Conservation (phyloP, 1,284 basidiomycete genomes). For the Wallemia hederae region DNA sequence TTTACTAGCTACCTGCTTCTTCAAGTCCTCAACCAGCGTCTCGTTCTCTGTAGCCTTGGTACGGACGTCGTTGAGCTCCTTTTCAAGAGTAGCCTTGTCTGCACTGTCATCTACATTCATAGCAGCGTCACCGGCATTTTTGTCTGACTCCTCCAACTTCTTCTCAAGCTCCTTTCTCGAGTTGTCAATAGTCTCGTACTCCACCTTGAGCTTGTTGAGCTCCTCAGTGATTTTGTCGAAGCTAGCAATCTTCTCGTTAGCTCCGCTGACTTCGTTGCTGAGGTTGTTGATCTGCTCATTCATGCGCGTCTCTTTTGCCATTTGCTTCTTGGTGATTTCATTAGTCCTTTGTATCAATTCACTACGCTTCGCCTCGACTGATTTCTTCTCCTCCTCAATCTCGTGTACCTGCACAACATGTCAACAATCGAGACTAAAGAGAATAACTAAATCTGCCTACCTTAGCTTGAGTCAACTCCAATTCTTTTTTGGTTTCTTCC, state of each 20-base stretch:
- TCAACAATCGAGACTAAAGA: too few relatives aligned
- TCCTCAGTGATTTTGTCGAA: neutral
- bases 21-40: neutral
- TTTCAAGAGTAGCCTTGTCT: neutral
- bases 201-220: neutral
- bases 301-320: neutral
- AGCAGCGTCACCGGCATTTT: neutral
- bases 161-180: neutral
- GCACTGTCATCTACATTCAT: neutral
- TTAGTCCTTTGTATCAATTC: neutral
- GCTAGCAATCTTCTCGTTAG: neutral
- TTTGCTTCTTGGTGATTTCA: neutral
- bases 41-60: neutral
- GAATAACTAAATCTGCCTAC: neutral
- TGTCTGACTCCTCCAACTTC: neutral
- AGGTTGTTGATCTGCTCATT: neutral
- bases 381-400: neutral
- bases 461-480: neutral
- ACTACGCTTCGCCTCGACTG: neutral
- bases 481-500: neutral
- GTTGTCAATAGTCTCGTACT: neutral
- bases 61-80: neutral
- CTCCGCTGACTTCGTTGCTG: neutral
- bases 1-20: neutral
- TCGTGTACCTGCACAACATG: neutral